phyloP scores from a whole-genome alignment of 202 grass and related monocot species.

The Zizania palustris region DNA sequence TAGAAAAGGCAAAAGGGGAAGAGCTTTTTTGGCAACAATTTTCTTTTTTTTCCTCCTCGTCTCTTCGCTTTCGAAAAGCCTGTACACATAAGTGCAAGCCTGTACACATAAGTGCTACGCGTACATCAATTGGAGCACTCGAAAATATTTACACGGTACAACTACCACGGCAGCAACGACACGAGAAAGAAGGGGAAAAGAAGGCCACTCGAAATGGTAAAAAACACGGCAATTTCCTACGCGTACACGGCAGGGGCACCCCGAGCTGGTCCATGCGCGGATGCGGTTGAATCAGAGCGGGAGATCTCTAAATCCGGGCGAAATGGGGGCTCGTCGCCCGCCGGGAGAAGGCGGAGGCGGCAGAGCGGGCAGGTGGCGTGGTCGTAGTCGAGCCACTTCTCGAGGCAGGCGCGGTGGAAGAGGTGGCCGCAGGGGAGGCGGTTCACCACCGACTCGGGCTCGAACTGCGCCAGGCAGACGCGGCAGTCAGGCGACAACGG shows the following conservation, averaged over 20 bases:
- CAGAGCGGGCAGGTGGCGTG: conserved; percentile 83
- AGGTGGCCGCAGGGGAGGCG: conserved; percentile 79
- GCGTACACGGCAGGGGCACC: conserved; percentile 39
- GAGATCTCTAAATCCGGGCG: conserved; percentile 45
- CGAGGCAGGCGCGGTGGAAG: conserved; percentile 78
- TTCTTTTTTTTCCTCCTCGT: background rate
- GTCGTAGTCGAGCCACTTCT: conserved; percentile 85
- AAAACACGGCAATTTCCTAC: no score
- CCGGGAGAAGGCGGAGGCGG: conserved; percentile 53
- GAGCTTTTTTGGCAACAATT: background rate
- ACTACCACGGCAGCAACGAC: conserved; percentile 13
- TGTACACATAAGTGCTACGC: conserved; percentile 42
- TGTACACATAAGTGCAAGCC: no score
- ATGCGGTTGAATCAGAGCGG: conserved; percentile 11
- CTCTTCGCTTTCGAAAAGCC: conserved; percentile 33
- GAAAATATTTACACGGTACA: conserved; percentile 47
- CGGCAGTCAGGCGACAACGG: conserved; percentile 50
- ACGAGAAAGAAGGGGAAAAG: background rate
- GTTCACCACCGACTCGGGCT: conserved; percentile 78
- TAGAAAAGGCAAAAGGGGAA: background rate
- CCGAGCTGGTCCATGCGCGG: conserved; percentile 33
- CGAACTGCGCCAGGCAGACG: conserved; percentile 72
- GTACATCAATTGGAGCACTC: conserved; percentile 43
- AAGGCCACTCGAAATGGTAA: background rate
- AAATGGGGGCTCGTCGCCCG: background rate